These are phyloP conservation scores for Fusarium neocosmosporiellum DNA, from an alignment of 2,329 filamentous ascomycete genomes.

Conservation along the genomic window DNA sequence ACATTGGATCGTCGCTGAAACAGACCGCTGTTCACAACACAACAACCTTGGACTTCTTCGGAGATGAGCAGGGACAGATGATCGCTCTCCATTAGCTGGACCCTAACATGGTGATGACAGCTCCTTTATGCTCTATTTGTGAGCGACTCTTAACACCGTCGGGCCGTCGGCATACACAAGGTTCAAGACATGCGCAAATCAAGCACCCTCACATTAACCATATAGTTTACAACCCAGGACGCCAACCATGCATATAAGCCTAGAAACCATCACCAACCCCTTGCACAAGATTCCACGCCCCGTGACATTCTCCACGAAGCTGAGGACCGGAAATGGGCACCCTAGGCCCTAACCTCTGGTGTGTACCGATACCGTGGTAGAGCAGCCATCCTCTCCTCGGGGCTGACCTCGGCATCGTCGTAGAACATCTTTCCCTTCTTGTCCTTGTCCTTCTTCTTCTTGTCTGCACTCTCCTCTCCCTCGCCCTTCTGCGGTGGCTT, in stretches of 20 bases:
- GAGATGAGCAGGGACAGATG: not conserved
- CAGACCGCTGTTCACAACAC: not conserved
- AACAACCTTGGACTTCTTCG: not conserved
- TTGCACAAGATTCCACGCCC: not conserved
- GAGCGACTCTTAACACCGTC: not conserved
- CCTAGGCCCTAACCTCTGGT: conserved; percentile 40
- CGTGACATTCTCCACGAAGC: not conserved
- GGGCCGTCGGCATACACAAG: not conserved
- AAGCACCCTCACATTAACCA: conserved; percentile 39
- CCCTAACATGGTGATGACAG: not conserved
- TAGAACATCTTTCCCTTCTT: conserved; percentile 81
- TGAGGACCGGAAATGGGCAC: not conserved
- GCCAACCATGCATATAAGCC: conserved; percentile 43
- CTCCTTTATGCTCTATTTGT: not conserved
- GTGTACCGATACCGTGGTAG: conserved; percentile 79
- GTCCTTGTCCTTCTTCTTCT: conserved; percentile 77
- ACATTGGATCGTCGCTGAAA: not conserved
- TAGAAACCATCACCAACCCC: conserved; percentile 10
- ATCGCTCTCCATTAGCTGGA: not conserved
- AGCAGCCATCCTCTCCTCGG: conserved; percentile 89
- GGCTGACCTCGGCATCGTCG: conserved; percentile 81
- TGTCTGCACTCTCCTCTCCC: conserved; percentile 55
- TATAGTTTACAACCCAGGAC: conserved; percentile 42
- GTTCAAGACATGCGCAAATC: conserved; percentile 4
- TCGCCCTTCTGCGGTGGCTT: conserved; percentile 56